These are phyloP conservation scores for Nasturtium officinale DNA, from an alignment of 345 rosid genomes.

Conservation along the genomic window DNA sequence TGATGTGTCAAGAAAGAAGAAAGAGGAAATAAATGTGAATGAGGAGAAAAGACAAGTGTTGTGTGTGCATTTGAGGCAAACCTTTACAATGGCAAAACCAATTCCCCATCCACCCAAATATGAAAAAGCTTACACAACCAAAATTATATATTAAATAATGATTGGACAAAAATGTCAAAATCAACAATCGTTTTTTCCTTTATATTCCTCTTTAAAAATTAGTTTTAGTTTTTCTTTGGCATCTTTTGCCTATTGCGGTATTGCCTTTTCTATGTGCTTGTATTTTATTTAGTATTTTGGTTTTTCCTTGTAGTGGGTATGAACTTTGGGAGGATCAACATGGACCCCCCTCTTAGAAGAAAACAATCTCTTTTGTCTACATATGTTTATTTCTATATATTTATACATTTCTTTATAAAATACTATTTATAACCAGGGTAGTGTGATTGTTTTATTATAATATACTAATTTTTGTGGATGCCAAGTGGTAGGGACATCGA, in stretches of 20 bases:
- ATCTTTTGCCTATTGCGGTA: slow-evolving; percentile 27
- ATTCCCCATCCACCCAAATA: slow-evolving; percentile 40
- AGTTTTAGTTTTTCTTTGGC: slow-evolving; percentile 35
- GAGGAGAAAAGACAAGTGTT: slow-evolving; percentile 41
- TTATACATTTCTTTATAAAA: slow-evolving; percentile 19
- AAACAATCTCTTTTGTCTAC: slow-evolving; percentile 42
- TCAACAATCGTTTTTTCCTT: slow-evolving; percentile 14
- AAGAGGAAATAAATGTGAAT: slow-evolving; percentile 35
- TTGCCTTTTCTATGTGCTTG: slow-evolving; percentile 35
- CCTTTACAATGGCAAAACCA: slow-evolving; percentile 30
- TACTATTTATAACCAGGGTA: slow-evolving; percentile 22
- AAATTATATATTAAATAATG: slow-evolving; percentile 31
- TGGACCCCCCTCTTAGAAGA: slow-evolving; percentile 43
- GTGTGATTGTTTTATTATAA: slow-evolving; percentile 25
- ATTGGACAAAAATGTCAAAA: slow-evolving; percentile 44
- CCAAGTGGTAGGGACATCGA: slow-evolving; percentile 44
- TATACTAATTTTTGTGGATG: slow-evolving; percentile 32
- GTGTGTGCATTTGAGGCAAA: slow-evolving; percentile 44
- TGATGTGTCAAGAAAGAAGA: slow-evolving; percentile 12
- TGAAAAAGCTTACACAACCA: slow-evolving; percentile 32
- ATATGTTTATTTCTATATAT: slow-evolving; percentile 40
- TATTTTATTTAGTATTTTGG: slow-evolving; percentile 37
- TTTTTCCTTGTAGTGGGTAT: slow-evolving; percentile 35
- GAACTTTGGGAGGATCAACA: slow-evolving; percentile 39
- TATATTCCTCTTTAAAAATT: background rate